Base-by-base conservation (phyloP, 495 filamentous ascomycete species). In the Symbiotaphrina buchneri region DNA sequence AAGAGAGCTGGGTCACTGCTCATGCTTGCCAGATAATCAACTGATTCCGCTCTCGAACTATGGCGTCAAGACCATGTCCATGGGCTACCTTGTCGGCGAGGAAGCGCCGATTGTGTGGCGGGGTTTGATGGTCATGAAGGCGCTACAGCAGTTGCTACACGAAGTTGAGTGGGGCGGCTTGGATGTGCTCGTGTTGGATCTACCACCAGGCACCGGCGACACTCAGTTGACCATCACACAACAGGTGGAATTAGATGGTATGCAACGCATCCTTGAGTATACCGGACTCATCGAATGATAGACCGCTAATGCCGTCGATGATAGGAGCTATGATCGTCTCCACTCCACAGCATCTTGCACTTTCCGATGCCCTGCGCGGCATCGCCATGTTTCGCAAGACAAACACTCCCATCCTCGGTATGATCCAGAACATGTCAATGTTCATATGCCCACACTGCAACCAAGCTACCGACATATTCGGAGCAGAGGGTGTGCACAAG, bases 51-150 rank as follows among this genome's bases (percentile, higher is more conserved):
- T 95, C 16, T 76, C 73, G n/a, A 92, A 87, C 46, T 95, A 94
- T 54, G 90, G 85, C 33, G 63, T 99, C 36, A 85, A 90, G 49
- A 84, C 77, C 24, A 95, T 95, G 87, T 92, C 81, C 2, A 93
- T 99, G 74, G 90, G 90, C 28, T 95, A 93, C 42, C 65, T 95
- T 7, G 66, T 90, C 10, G 65, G 67, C 35, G 71, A 77, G 42
- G 63, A 69, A 21, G 68, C 68, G 1, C 76, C 87, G 3, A 74
- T 99, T n/a, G 79, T 80, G 22, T 99, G 90, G 87, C 70, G 87
- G 21, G 87, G 87, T 1, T 61, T 92, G 13, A 95, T 99, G 83
- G 77, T 95, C 11, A 84, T 85, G 58, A 99, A 99, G 52, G 87
- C 90, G 0, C 56, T 99, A 42, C 83, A 93, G 39, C 87, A 99